A percentile compares a stretch with the other conserved stretches of the same genome.
phyloP scores from a whole-genome alignment of 202 grass and related monocot species.

The Setaria italica region DNA sequence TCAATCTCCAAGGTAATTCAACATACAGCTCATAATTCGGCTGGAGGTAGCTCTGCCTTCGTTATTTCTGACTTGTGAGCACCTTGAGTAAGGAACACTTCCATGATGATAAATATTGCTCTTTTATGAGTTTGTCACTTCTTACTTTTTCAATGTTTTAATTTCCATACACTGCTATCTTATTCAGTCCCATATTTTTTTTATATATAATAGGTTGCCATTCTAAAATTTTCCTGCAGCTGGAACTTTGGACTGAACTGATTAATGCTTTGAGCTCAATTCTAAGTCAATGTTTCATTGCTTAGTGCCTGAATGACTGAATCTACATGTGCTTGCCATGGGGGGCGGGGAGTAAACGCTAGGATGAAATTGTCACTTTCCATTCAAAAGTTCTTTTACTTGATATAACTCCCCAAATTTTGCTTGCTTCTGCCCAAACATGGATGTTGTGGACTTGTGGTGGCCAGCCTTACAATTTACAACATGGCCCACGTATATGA shows the following conservation, averaged over 20 bases:
- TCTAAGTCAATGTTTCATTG: background rate
- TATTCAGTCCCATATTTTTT: background rate
- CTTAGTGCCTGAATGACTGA: background rate
- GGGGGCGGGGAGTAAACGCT: background rate
- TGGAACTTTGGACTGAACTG: conserved; percentile 11
- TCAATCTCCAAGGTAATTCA: too few species aligned
- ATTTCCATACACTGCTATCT: background rate
- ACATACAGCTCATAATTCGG: too few species aligned
- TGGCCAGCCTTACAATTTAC: background rate
- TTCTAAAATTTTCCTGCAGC: background rate
- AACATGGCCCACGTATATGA: background rate
- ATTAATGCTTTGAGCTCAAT: background rate
- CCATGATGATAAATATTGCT: conserved; percentile 6
- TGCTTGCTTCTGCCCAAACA: background rate
- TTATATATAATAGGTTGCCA: background rate
- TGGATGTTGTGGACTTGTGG: background rate
- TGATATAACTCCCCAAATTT: background rate
- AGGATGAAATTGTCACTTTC: conserved; percentile 6
- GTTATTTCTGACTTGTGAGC: background rate
- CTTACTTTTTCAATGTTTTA: background rate
- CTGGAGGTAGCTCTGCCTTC: background rate
- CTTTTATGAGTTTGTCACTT: background rate
- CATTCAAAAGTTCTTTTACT: background rate
- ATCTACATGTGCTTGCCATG: background rate
- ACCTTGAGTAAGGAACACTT: background rate